phyloP scores from a whole-genome alignment of 345 rosid species.

The Acer campestre region DNA sequence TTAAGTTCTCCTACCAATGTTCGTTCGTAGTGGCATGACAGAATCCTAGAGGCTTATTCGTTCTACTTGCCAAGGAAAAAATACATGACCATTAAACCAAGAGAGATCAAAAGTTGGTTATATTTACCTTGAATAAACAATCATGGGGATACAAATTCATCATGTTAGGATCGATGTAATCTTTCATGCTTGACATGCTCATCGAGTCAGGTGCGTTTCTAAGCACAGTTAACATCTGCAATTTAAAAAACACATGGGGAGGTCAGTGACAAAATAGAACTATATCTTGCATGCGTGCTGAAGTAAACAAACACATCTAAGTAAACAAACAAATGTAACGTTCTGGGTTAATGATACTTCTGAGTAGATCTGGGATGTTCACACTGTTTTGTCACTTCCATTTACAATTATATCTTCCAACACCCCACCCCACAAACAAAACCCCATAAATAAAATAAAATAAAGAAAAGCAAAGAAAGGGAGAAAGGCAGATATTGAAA shows the following conservation, averaged over 20 bases:
- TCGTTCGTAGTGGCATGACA: not conserved
- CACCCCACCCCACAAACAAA: not conserved
- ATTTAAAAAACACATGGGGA: constrained; percentile 9
- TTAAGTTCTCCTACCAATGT: too few relatives aligned
- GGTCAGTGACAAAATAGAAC: not conserved
- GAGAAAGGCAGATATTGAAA: not conserved
- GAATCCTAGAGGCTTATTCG: not conserved
- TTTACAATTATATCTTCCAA: not conserved
- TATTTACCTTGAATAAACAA: constrained; percentile 83
- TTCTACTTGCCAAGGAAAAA: not conserved
- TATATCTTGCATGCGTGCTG: not conserved
- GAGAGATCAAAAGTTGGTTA: not conserved
- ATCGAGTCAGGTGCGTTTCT: constrained; percentile 67
- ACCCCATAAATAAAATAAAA: not conserved
- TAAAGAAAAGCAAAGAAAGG: not conserved
- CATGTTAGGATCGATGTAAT: constrained; percentile 71
- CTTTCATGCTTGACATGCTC: constrained; percentile 75
- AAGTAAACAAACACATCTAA: not conserved
- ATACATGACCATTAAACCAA: not conserved
- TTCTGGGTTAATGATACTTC: not conserved
- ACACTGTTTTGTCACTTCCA: not conserved
- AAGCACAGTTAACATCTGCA: constrained; percentile 83
- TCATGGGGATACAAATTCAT: constrained; percentile 93
- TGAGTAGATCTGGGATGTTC: not conserved
- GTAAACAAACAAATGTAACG: not conserved